Base-by-base conservation (phyloP, 768 basidiomycete species). In the Vararia minispora region DNA sequence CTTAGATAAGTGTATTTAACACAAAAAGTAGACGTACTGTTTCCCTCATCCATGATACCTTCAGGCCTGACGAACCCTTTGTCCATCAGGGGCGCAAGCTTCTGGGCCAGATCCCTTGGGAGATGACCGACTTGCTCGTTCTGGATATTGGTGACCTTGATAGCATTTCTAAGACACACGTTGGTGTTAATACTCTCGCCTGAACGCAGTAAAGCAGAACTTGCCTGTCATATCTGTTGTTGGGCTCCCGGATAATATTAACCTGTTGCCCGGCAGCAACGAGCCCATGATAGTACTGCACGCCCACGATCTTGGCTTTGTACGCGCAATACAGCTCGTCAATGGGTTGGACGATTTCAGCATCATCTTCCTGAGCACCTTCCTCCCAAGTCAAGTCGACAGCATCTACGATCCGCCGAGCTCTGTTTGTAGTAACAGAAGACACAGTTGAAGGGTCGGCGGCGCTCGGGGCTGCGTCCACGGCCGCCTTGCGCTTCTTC, bases 201-300 rank as follows among this genome's bases (percentile, higher is more conserved):
- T 25, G 6, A 16, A 21, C 30, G 21, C 16, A 13, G 5, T 16
- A 24, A 10, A 32, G 11, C 18, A 7, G 7, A 11, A 33, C 58
- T 28, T 49, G 78, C 82, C 65, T 62, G 42, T 91, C 89, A 52
- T 79, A 81, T 30, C 20, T 44, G 52, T 89, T 89, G 0, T 52
- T 44, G 0, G 85, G 82, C 52, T 89, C 72, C 47, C 85, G 60
- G 5, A 72, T 56, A 1, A 89, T 62, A 9, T 63, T 53, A 10
- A 89, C 85, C 56, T 88, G 72, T 54, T 92, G 87, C 16, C 82
- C 85, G 2, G 72, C 57, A 12, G 78, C 85, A 26, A 90, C 89
- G 38, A 91, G 50, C 22, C 87, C 81, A 52, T 64, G 64, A 52
- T 91, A 91, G 51, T 91, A 88, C 52, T 87, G 85, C 11, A 91